Conservation (phyloP, 2,329 filamentous ascomycete species). For the Ophiobolus disseminans region DNA sequence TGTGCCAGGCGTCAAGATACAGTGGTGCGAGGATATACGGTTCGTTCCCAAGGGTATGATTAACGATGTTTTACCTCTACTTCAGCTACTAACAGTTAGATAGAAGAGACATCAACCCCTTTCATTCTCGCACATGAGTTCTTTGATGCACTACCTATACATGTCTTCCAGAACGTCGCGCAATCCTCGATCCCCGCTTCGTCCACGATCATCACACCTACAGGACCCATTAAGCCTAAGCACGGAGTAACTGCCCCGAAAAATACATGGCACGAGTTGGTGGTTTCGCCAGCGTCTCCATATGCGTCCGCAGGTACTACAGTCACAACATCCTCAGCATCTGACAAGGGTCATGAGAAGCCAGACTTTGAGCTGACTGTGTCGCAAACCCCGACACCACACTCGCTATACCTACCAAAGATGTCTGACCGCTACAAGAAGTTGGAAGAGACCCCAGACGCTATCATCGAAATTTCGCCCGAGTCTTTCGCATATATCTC, state of each 20-base stretch:
- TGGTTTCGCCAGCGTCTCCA: conserved; percentile 50
- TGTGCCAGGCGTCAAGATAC: conserved; percentile 70
- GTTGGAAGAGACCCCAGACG: conserved; percentile 70
- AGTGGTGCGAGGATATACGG: conserved; percentile 90
- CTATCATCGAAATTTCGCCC: conserved; percentile 88
- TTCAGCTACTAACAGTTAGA: conserved; percentile 20
- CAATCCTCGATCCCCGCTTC: conserved; percentile 47
- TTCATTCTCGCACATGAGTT: conserved; percentile 98
- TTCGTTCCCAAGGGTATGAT: conserved; percentile 73
- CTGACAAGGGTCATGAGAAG: conserved; percentile 33
- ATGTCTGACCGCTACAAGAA: conserved; percentile 79
- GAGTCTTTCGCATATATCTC: conserved; percentile 81
- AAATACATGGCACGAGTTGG: conserved; percentile 54
- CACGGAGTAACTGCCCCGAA: conserved; percentile 44
- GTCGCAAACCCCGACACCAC: conserved; percentile 76
- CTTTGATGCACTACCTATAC: conserved; percentile 96
- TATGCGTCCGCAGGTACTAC: conserved; percentile 50
- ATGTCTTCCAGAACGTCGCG: conserved; percentile 83
- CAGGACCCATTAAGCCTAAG: conserved; percentile 55
- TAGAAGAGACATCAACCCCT: conserved; percentile 74
- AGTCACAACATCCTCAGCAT: conserved; percentile 12
- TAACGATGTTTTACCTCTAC: conserved; percentile 6
- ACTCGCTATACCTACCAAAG: conserved; percentile 84
- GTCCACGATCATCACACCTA: conserved; percentile 57
- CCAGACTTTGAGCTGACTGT: conserved; percentile 90